phyloP scores from a whole-genome alignment of 495 filamentous ascomycete species.

The Penicillium egyptiacum region DNA sequence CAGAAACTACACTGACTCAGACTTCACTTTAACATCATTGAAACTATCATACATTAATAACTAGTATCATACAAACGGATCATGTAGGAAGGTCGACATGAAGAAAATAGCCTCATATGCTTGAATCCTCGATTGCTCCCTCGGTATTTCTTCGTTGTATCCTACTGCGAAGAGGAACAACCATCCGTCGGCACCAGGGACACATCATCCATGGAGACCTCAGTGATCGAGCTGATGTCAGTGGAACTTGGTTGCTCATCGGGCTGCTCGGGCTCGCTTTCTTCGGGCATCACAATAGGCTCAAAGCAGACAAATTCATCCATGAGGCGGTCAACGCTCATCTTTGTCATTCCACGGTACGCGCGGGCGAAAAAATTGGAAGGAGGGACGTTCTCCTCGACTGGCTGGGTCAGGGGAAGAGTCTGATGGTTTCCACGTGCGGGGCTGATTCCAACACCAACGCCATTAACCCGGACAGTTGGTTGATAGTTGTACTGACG shows the following conservation, averaged over 20 bases:
- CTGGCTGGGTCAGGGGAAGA: neutral
- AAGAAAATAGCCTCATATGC: neutral
- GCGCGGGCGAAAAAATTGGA: neutral
- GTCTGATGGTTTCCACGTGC: neutral
- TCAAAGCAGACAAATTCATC: neutral
- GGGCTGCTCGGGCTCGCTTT: neutral
- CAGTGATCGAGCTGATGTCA: neutral
- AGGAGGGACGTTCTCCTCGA: neutral
- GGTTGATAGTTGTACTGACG: neutral
- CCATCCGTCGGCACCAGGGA: slow-evolving; percentile 1
- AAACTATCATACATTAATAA: neutral
- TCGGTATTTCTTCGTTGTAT: neutral
- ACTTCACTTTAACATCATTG: neutral
- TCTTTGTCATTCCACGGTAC: neutral
- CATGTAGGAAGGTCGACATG: neutral
- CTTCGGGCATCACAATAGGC: neutral
- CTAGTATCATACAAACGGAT: neutral
- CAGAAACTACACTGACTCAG: neutral
- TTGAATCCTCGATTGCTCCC: neutral
- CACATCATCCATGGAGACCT: slow-evolving; percentile 1
- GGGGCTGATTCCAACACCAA: neutral
- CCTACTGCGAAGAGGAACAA: neutral
- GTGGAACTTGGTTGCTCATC: neutral
- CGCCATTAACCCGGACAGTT: neutral
- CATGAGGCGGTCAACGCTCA: neutral